Evolutionary conservation across 2,329 filamentous ascomycete species (phyloP), one percentile per base, ranked within the genome.

Genomic region (Aspergillus sp.): DNA sequence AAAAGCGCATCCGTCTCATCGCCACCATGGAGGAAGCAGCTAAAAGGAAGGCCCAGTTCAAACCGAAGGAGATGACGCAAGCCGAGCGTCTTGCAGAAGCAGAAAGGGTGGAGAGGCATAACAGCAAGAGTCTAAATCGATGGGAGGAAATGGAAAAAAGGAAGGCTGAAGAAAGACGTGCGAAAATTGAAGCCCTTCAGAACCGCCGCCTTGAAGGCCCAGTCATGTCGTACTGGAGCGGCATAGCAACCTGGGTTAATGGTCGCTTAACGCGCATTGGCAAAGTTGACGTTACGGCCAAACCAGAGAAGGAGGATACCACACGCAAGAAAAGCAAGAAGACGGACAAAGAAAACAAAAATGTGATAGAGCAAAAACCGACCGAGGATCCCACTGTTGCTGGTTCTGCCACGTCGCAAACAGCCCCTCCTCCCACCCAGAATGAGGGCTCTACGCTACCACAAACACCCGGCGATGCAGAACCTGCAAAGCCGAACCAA

Each of bases 71-170:
- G 28, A 87, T 96, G 86, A 96, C 92, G 5, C 94, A 97, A 76
- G 91, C 87, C 48, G 89, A 98, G 74, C 86, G 92, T 39, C 82
- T 97, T 28, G 88, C 87, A 28, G 91, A 96, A 76, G 93, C 93
- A 1, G 91, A 89, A 17, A 80, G 88, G 55, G 89, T 96, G 6
- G 95, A 98, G 77, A 89, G 90, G 76, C 84, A 89, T 69, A 97
- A 99, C 76, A 86, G 89, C 67, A 96, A 91, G 82, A 98, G 90
- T 76, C 79, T 97, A 71, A 97, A 94, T 72, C 85, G 91, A 58
- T 98, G 94, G 93, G 93, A 98, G 75, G 90, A 92, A 75, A 91
- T 92, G 6, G 95, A 99, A 78, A 92, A 92, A 77, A 88, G 90
- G 73, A 87, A 94, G 60, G 90, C 93, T 66, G 91, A 94, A 69